Evolutionary conservation across 345 rosid species (phyloP).

Genomic region (Raphanus sativus): DNA sequence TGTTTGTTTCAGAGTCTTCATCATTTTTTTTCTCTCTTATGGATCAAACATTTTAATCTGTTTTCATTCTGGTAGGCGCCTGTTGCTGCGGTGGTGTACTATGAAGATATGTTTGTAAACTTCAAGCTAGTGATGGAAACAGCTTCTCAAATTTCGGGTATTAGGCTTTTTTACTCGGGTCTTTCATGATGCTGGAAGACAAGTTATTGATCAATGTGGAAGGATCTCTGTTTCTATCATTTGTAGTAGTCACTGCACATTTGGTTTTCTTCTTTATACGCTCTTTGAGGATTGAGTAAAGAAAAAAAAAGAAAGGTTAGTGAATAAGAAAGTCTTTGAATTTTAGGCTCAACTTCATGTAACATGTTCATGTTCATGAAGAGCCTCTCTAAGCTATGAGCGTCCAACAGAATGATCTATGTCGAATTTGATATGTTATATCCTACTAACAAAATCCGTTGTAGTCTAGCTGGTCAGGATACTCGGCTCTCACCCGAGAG

Average conservation of each 20-base stretch:
- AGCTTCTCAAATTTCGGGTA: constrained; percentile 65
- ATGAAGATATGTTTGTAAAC: constrained; percentile 85
- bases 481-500: constrained; percentile 74
- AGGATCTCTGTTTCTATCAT: no score
- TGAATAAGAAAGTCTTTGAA: neutral
- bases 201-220: constrained; percentile 57
- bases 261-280: no score
- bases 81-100: constrained; percentile 85
- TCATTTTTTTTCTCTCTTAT: neutral
- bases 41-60: neutral
- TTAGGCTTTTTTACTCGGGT: constrained; percentile 82
- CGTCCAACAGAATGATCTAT: neutral
- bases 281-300: neutral
- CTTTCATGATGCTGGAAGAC: constrained; percentile 70
- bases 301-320: neutral
- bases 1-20: neutral
- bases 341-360: neutral
- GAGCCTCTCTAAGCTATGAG: neutral
- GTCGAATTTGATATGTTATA: neutral
- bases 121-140: constrained; percentile 82
- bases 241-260: no score
- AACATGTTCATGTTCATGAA: neutral
- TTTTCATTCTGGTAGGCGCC: constrained; percentile 57
- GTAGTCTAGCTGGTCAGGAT: constrained; percentile 48
- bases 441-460: neutral